These are phyloP conservation scores for Aspergillus funiculosus DNA, from an alignment of 495 filamentous ascomycete species.

Conservation along the genomic window DNA sequence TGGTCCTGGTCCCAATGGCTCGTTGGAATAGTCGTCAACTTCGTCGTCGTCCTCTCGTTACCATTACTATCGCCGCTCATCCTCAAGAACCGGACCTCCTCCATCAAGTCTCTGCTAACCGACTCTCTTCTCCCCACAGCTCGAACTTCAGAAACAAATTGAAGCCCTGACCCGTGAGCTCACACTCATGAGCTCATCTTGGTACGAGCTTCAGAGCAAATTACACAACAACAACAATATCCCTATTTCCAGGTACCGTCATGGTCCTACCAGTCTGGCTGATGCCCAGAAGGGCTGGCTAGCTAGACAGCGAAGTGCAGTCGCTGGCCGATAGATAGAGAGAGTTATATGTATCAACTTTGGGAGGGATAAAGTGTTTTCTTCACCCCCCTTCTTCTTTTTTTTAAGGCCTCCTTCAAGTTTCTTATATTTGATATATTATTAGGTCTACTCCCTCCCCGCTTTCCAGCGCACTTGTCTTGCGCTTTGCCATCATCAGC, in stretches of 20 bases:
- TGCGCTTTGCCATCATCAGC: no score
- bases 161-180: conserved; percentile 73
- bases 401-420: neutral
- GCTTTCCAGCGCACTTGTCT: no score
- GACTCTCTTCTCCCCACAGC: conserved; percentile 28
- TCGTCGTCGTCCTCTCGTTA: neutral
- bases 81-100: neutral
- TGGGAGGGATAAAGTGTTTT: neutral
- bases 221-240: conserved; percentile 89
- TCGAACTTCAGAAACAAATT: conserved; percentile 57
- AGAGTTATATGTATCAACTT: neutral
- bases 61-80: neutral
- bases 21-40: conserved; percentile 1
- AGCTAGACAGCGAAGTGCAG: conserved; percentile 74
- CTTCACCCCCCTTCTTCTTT: neutral
- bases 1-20: neutral
- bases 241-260: conserved; percentile 45
- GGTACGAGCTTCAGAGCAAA: conserved; percentile 81
- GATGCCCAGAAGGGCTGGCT: conserved; percentile 86
- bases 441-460: no score
- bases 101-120: conserved; percentile 17
- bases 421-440: neutral
- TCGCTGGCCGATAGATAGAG: conserved; percentile 42
- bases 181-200: conserved; percentile 77
- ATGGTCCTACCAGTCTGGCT: conserved; percentile 51